These are phyloP conservation scores for Kitagawia praeruptora DNA, from an alignment of 129 eudicot species.

Conservation along the genomic window DNA sequence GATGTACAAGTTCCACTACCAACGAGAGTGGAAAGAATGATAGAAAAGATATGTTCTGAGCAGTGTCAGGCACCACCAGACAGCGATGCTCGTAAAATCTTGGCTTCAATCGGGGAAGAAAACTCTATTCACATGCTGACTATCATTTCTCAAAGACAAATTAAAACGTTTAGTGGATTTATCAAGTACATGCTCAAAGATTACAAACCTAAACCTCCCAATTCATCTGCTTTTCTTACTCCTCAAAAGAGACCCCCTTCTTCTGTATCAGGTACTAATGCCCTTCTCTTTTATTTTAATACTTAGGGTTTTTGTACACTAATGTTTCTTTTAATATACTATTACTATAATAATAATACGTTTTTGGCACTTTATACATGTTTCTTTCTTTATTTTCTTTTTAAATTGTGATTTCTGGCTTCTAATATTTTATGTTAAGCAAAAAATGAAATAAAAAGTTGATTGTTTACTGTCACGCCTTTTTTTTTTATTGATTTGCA, in stretches of 20 bases:
- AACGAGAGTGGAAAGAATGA: slow-evolving; percentile 3
- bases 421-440: too few species aligned
- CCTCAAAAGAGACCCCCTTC: neutral
- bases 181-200: slow-evolving; percentile 2
- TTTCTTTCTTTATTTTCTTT: too few species aligned
- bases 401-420: too few species aligned
- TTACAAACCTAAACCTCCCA: neutral
- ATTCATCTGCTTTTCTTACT: neutral
- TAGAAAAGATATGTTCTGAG: neutral
- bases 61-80: slow-evolving; percentile 11
- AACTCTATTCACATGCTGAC: neutral
- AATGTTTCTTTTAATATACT: too few species aligned
- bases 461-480: too few species aligned
- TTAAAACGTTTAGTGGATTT: slow-evolving; percentile 8
- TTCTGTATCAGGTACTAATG: neutral
- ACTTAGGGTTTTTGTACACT: too few species aligned
- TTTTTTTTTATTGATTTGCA: too few species aligned
- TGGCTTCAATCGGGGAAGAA: neutral
- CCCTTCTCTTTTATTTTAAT: too few species aligned
- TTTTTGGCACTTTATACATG: too few species aligned
- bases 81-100: neutral
- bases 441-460: too few species aligned
- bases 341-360: too few species aligned
- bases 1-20: neutral
- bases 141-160: neutral